Conservation (phyloP, 306 rosid species). For the Prunus davidiana region DNA sequence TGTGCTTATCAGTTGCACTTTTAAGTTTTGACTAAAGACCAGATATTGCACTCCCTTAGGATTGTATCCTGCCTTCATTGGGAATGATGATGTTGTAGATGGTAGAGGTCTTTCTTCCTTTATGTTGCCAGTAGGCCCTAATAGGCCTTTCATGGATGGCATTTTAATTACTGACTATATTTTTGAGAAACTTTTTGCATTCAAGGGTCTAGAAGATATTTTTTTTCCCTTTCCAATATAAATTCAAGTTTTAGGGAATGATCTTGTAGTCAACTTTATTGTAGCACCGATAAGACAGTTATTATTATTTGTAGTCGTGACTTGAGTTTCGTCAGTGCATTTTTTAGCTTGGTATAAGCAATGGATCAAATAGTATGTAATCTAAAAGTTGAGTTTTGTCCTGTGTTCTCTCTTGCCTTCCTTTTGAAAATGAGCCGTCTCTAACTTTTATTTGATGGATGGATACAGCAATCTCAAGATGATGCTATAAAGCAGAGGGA, state of each 20-base stretch:
- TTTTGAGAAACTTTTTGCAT: not conserved
- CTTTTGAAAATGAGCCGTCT: slow-evolving; percentile 11
- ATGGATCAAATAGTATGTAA: not conserved
- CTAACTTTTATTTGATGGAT: slow-evolving; percentile 22
- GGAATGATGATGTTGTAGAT: not conserved
- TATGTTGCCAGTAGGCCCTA: not conserved
- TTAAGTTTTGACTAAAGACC: not conserved
- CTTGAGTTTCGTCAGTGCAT: not conserved
- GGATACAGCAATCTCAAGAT: slow-evolving; percentile 73
- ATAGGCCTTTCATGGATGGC: not conserved
- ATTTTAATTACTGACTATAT: not conserved
- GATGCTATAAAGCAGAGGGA: slow-evolving; percentile 92
- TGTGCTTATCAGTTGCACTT: not conserved
- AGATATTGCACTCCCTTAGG: not conserved
- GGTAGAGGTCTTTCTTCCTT: not conserved
- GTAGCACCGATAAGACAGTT: not conserved
- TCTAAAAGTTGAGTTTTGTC: not conserved
- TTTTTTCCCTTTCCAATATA: not conserved
- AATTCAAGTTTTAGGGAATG: not conserved
- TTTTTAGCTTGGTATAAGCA: not conserved
- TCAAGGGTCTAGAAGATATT: not conserved
- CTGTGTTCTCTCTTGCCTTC: slow-evolving; percentile 9
- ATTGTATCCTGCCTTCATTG: not conserved
- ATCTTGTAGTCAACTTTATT: not conserved
- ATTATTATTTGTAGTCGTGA: not conserved